phyloP scores from a whole-genome alignment of 2,329 filamentous ascomycete species.

The Aspergillus melleus region DNA sequence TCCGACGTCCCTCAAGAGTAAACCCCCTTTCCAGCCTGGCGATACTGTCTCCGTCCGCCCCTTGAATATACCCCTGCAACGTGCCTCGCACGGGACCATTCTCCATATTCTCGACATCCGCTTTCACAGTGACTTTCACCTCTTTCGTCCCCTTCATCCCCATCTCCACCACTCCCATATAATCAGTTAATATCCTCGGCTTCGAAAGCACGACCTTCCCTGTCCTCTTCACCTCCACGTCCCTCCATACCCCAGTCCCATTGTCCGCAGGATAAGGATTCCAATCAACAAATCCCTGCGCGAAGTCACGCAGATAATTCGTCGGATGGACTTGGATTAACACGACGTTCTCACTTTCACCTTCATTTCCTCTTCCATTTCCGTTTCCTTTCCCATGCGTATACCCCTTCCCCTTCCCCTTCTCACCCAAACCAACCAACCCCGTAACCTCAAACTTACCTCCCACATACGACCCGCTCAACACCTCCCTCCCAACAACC shows the following conservation, averaged over 20 bases:
- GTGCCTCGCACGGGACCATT: slow-evolving; percentile 16
- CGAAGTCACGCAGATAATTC: slow-evolving; percentile 60
- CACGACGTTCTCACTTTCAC: slow-evolving; percentile 58
- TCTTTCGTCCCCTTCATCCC: slow-evolving; percentile 13
- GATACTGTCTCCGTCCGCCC: neutral
- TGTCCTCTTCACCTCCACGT: slow-evolving; percentile 57
- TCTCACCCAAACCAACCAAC: neutral
- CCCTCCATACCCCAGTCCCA: slow-evolving; percentile 63
- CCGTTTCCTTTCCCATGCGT: neutral
- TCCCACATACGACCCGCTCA: slow-evolving; percentile 60
- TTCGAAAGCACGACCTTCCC: slow-evolving; percentile 50
- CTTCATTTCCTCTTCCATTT: no score
- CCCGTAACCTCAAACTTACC: slow-evolving; percentile 56
- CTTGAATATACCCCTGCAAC: slow-evolving; percentile 24
- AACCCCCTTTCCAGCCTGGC: slow-evolving; percentile 33
- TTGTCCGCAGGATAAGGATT: slow-evolving; percentile 63
- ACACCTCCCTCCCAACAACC: slow-evolving; percentile 50
- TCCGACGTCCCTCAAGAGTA: slow-evolving; percentile 40
- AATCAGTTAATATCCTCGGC: slow-evolving; percentile 49
- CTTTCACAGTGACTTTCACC: slow-evolving; percentile 38
- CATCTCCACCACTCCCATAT: slow-evolving; percentile 29
- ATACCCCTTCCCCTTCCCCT: no score
- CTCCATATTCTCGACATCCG: slow-evolving; percentile 37
- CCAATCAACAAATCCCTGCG: slow-evolving; percentile 63
- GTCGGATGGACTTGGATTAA: slow-evolving; percentile 58